phyloP scores from a whole-genome alignment of 352 stramenopile species.

The Pythium volutum region DNA sequence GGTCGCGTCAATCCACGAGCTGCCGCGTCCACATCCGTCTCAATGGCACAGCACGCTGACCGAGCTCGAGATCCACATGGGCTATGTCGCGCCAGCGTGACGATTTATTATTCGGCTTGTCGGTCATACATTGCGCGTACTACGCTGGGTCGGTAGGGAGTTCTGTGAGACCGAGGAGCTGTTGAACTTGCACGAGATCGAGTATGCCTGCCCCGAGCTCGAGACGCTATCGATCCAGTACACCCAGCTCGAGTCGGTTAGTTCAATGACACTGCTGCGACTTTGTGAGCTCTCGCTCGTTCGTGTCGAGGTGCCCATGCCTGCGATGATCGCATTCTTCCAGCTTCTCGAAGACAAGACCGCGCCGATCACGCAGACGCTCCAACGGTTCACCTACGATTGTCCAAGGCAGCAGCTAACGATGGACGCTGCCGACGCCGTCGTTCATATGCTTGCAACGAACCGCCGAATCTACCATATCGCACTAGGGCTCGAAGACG shows the following conservation, averaged over 20 bases:
- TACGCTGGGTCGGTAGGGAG: too few relatives aligned
- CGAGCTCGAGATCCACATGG: neutral
- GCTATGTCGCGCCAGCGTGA: too few relatives aligned
- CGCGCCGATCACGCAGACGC: neutral
- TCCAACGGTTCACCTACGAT: neutral
- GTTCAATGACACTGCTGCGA: neutral
- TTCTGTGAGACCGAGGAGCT: too few relatives aligned
- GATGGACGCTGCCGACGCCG: neutral
- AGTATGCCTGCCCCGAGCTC: neutral
- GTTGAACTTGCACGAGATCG: neutral
- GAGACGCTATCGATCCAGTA: neutral
- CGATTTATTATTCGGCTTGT: too few relatives aligned
- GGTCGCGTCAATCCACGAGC: neutral
- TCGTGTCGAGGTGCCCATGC: neutral
- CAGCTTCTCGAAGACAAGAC: neutral
- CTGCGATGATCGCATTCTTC: neutral
- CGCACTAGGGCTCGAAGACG: neutral
- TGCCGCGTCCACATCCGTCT: neutral
- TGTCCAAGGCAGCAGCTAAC: neutral
- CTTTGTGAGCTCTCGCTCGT: constrained; percentile 1
- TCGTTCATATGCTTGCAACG: neutral
- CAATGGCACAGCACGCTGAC: neutral
- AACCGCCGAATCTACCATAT: neutral
- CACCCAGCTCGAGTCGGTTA: neutral
- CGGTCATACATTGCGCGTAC: too few relatives aligned